A percentile compares a stretch with the other conserved stretches of the same genome.
Conservation (phyloP, 495 filamentous ascomycete species). For the Letharia lupina region DNA sequence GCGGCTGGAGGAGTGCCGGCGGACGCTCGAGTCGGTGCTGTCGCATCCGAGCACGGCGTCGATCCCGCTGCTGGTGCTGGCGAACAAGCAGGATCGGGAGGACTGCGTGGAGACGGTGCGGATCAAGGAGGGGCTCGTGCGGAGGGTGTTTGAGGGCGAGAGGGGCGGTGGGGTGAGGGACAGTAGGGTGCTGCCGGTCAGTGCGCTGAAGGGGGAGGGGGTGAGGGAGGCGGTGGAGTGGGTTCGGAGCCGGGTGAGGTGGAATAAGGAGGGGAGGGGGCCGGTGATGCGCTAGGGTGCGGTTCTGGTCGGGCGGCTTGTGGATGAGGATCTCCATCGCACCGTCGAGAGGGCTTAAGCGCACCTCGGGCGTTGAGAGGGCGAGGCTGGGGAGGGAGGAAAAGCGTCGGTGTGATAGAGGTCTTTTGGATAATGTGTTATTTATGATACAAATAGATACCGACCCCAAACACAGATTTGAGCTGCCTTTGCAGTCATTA, state of each 20-base stretch:
- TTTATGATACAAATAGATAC: background rate
- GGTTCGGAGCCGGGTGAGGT: conserved; percentile 81
- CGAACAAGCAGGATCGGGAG: conserved; percentile 96
- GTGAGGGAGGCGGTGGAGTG: conserved; percentile 94
- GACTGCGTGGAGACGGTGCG: conserved; percentile 95
- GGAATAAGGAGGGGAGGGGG: conserved; percentile 89
- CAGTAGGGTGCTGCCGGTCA: conserved; percentile 82
- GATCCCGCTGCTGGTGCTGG: conserved; percentile 83
- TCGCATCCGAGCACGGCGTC: conserved; percentile 77
- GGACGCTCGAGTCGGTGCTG: conserved; percentile 79
- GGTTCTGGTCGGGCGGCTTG: background rate
- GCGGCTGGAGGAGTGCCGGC: conserved; percentile 75
- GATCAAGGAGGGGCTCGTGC: conserved; percentile 91
- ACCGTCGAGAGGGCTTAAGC: background rate
- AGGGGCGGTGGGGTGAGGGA: conserved; percentile 77
- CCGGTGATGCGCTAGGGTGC: conserved; percentile 71
- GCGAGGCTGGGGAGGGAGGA: background rate
- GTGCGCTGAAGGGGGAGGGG: conserved; percentile 81
- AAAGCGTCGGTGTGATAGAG: background rate
- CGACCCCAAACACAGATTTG: background rate
- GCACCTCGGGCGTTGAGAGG: background rate
- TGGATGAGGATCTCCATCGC: background rate
- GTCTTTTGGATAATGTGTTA: background rate
- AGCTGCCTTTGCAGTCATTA: background rate
- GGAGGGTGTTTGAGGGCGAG: conserved; percentile 90